Conservation (phyloP, 495 filamentous ascomycete genomes). For the Rusavskia elegans region DNA sequence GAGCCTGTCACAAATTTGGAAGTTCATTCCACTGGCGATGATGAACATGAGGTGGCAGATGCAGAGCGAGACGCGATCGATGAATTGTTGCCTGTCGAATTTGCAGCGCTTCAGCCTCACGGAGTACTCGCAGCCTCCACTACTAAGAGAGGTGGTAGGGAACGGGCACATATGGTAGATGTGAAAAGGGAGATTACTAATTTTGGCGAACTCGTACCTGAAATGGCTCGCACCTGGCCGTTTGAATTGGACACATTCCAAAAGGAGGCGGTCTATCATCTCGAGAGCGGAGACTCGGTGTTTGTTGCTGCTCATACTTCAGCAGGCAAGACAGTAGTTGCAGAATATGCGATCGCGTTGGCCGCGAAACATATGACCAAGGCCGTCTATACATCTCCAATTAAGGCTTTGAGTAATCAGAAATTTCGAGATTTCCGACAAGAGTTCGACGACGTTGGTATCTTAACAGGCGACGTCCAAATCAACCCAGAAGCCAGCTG, state of each 20-base stretch:
- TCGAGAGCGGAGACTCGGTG: constrained; percentile 91
- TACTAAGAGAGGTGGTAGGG: constrained; percentile 55
- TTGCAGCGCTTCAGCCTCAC: constrained; percentile 80
- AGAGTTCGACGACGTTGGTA: constrained; percentile 86
- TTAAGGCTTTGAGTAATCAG: constrained; percentile 96
- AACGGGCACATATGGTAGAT: constrained; percentile 98
- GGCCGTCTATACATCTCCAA: constrained; percentile 95
- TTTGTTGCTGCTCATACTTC: constrained; percentile 99
- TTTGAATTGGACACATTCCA: constrained; percentile 98
- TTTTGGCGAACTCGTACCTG: constrained; percentile 80
- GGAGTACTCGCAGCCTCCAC: constrained; percentile 54
- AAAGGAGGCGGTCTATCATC: constrained; percentile 94
- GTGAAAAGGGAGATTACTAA: constrained; percentile 81
- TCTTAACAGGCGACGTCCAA: constrained; percentile 93
- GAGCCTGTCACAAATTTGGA: no score
- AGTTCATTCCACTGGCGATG: no score
- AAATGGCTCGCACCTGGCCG: constrained; percentile 91
- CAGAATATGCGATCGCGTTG: constrained; percentile 92
- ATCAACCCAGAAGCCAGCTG: constrained; percentile 97
- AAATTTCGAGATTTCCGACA: constrained; percentile 92
- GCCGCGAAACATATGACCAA: constrained; percentile 98
- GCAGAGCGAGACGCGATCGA: constrained; percentile 74
- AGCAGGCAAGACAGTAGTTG: constrained; percentile 94
- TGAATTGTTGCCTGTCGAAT: constrained; percentile 77
- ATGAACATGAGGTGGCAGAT: constrained; percentile 5